Conservation (phyloP, 768 basidiomycete genomes). For the Strobilomyces dryophilus region DNA sequence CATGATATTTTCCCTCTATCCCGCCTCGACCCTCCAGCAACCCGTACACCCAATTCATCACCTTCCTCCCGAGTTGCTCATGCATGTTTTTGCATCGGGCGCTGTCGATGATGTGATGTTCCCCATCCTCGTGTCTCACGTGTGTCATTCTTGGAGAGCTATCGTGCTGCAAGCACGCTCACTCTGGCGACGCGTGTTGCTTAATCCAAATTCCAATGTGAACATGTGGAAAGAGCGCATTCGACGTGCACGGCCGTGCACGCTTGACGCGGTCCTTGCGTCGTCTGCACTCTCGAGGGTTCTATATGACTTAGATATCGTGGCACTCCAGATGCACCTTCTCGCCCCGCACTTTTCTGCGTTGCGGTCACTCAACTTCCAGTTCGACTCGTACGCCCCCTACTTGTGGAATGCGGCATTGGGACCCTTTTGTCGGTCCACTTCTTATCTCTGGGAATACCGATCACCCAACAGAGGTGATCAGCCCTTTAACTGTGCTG, state of each 20-base stretch:
- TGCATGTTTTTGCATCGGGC: slow-evolving; percentile 60
- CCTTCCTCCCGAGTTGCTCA: slow-evolving; percentile 62
- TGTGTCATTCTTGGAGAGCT: slow-evolving; percentile 61
- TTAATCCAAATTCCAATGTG: slow-evolving; percentile 39
- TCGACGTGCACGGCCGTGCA: slow-evolving; percentile 53
- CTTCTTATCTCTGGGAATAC: slow-evolving; percentile 23
- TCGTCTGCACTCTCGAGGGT: slow-evolving; percentile 27
- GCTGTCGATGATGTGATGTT: slow-evolving; percentile 53
- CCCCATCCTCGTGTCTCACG: slow-evolving; percentile 62
- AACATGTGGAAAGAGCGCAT: slow-evolving; percentile 64
- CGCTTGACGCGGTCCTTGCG: slow-evolving; percentile 57
- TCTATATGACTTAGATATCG: slow-evolving; percentile 34
- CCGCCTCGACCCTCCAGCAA: slow-evolving; percentile 15
- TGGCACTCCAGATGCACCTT: slow-evolving; percentile 61
- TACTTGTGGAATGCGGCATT: slow-evolving; percentile 68
- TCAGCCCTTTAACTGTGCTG: slow-evolving; percentile 15
- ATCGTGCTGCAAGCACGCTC: slow-evolving; percentile 56
- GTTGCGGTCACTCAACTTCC: slow-evolving; percentile 61
- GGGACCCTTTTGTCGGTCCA: slow-evolving; percentile 45
- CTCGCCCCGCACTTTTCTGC: slow-evolving; percentile 44
- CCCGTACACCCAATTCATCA: slow-evolving; percentile 48
- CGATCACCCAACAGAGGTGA: slow-evolving; percentile 10
- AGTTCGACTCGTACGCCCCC: slow-evolving; percentile 52
- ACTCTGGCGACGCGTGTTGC: slow-evolving; percentile 60
- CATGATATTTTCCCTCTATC: slow-evolving; percentile 26